Evolutionary conservation across 2,329 filamentous ascomycete genomes (phyloP).

Genomic region (Cladosporium sp.): DNA sequence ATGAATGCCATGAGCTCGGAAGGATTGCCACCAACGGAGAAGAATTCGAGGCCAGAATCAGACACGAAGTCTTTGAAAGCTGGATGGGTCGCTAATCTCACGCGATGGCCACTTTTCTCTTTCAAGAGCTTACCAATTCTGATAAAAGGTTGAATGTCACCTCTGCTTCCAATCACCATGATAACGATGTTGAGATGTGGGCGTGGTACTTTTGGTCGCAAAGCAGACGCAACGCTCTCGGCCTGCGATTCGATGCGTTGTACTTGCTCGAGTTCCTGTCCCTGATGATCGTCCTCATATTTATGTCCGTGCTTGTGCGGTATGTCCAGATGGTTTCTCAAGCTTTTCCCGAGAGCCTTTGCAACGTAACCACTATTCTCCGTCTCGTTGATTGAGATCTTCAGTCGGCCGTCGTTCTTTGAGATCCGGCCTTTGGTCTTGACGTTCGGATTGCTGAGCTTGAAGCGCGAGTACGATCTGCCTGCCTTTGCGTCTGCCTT

Average conservation of each 20-base stretch:
- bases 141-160: slow-evolving; percentile 77
- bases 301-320: slow-evolving; percentile 29
- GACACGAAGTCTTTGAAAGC: slow-evolving; percentile 72
- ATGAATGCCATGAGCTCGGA: slow-evolving; percentile 66
- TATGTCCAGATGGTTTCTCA: slow-evolving; percentile 51
- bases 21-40: slow-evolving; percentile 49
- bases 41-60: slow-evolving; percentile 62
- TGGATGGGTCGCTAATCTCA: slow-evolving; percentile 74
- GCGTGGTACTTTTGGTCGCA: slow-evolving; percentile 23
- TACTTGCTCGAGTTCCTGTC: slow-evolving; percentile 3
- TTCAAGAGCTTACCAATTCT: slow-evolving; percentile 69
- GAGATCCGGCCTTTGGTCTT: slow-evolving; percentile 61
- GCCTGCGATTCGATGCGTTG: slow-evolving; percentile 18
- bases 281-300: background rate
- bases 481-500: slow-evolving; percentile 14
- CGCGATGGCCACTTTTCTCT: slow-evolving; percentile 67
- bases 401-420: slow-evolving; percentile 65
- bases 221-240: slow-evolving; percentile 22
- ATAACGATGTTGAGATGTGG: slow-evolving; percentile 71
- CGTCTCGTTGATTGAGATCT: slow-evolving; percentile 68
- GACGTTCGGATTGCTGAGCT: slow-evolving; percentile 61
- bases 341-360: slow-evolving; percentile 64
- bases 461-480: slow-evolving; percentile 50
- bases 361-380: slow-evolving; percentile 67
- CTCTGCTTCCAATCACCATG: slow-evolving; percentile 76